phyloP scores from a whole-genome alignment of 2,329 filamentous ascomycete genomes.

The Colletotrichum tanaceti region DNA sequence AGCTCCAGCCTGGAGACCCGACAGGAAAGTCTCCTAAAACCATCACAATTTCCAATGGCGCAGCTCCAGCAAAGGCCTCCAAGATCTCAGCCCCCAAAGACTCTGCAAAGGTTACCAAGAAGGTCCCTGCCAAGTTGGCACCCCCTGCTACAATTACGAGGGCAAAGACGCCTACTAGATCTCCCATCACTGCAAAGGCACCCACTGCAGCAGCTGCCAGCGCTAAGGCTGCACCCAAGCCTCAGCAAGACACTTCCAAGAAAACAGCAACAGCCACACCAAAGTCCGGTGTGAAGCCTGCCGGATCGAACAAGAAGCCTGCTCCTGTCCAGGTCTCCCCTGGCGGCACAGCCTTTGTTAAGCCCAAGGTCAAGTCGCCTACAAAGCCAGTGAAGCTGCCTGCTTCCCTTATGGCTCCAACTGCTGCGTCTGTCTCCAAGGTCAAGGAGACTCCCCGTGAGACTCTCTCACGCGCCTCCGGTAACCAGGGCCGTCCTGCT shows the following conservation, averaged over 20 bases:
- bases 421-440: conserved; percentile 76
- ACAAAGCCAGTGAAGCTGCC: conserved; percentile 76
- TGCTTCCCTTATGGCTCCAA: conserved; percentile 75
- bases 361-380: conserved; percentile 74
- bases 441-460: conserved; percentile 49
- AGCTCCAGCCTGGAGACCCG: conserved; percentile 48
- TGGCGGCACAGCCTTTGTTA: conserved; percentile 59
- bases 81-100: conserved; percentile 39
- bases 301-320: conserved; percentile 56
- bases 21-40: conserved; percentile 37
- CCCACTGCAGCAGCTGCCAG: conserved; percentile 51
- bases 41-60: conserved; percentile 41
- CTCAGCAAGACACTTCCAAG: conserved; percentile 36
- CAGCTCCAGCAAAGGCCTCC: conserved; percentile 44
- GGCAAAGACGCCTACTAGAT: conserved; percentile 51
- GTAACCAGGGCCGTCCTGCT: conserved; percentile 55
- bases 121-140: conserved; percentile 46
- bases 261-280: conserved; percentile 44
- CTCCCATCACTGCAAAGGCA: conserved; percentile 52
- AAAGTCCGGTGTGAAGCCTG: conserved; percentile 47
- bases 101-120: conserved; percentile 46
- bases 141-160: conserved; percentile 43
- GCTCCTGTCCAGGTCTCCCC: conserved; percentile 55
- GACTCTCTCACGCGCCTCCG: conserved; percentile 41
- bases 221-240: conserved; percentile 47